Evolutionary conservation across 208 protist genomes (phyloP).

Genomic region (Novymonas esmeraldas): DNA sequence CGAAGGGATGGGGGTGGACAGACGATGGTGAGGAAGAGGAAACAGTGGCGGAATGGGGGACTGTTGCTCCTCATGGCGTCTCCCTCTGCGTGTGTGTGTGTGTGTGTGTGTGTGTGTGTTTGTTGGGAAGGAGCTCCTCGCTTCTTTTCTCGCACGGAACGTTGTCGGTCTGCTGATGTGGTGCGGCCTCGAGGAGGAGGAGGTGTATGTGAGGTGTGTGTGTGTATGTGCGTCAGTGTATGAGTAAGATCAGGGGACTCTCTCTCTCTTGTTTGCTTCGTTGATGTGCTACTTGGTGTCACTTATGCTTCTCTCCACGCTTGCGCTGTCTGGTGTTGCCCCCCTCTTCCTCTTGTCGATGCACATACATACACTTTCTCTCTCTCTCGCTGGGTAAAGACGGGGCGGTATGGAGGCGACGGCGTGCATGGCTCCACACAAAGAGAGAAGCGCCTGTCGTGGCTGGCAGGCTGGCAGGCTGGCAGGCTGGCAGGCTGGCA

Average conservation of each 20-base stretch:
- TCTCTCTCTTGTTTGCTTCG: background rate
- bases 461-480: no score
- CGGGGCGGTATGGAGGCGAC: background rate
- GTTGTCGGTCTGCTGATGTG: background rate
- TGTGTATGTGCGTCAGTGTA: no score
- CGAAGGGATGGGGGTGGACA: background rate
- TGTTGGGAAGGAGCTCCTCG: no score
- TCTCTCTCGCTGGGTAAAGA: background rate
- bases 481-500: no score
- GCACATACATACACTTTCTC: background rate
- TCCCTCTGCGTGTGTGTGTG: background rate
- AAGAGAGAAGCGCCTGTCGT: no score
- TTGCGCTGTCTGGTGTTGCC: background rate
- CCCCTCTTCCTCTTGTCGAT: background rate
- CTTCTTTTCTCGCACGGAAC: no score
- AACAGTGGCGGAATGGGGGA: background rate
- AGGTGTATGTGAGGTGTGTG: background rate
- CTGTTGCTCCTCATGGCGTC: background rate
- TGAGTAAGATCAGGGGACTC: no score
- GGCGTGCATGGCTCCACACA: no score
- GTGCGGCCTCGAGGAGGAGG: background rate
- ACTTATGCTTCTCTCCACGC: background rate
- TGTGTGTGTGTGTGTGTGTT: background rate
- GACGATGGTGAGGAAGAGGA: background rate
- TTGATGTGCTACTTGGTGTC: no score